These are phyloP conservation scores for Skeletonema grethae DNA, from an alignment of 108 stramenopile genomes.

Conservation along the genomic window DNA sequence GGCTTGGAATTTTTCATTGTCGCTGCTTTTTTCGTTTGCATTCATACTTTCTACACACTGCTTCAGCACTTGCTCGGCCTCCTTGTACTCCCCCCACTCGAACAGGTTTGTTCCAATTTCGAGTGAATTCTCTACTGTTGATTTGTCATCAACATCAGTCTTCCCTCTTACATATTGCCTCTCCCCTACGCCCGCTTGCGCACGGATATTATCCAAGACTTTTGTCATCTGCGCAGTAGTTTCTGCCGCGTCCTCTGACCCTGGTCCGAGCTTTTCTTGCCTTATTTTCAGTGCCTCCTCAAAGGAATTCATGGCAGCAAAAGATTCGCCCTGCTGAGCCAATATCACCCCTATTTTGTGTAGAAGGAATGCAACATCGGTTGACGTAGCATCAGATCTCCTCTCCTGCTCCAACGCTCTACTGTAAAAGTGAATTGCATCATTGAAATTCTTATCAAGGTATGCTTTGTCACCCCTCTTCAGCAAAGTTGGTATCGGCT, in stretches of 20 bases:
- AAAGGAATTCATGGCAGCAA: slow-evolving; percentile 22
- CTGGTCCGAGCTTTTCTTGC: slow-evolving; percentile 15
- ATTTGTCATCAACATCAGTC: neutral
- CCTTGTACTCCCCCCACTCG: slow-evolving; percentile 24
- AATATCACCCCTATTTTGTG: slow-evolving; percentile 16
- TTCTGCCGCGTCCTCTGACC: slow-evolving; percentile 19
- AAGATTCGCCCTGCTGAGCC: slow-evolving; percentile 9
- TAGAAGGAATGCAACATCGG: neutral
- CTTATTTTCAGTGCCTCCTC: slow-evolving; percentile 23
- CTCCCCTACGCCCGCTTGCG: slow-evolving; percentile 13
- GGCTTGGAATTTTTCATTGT: slow-evolving; percentile 4
- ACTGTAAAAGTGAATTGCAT: neutral
- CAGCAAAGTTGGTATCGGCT: neutral
- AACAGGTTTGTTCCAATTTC: slow-evolving; percentile 14
- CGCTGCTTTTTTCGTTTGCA: slow-evolving; percentile 6
- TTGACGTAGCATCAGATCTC: neutral
- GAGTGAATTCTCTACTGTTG: neutral
- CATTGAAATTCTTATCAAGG: neutral
- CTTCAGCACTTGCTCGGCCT: slow-evolving; percentile 12
- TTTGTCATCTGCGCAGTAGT: slow-evolving; percentile 20
- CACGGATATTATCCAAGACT: slow-evolving; percentile 8
- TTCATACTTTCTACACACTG: slow-evolving; percentile 12
- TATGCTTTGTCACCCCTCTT: neutral
- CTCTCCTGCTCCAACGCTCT: neutral
- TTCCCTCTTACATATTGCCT: slow-evolving; percentile 12